Evolutionary conservation across 1,284 basidiomycete genomes (phyloP), one percentile per base, ranked within the genome.

Genomic region (Cryptococcus sp.): DNA sequence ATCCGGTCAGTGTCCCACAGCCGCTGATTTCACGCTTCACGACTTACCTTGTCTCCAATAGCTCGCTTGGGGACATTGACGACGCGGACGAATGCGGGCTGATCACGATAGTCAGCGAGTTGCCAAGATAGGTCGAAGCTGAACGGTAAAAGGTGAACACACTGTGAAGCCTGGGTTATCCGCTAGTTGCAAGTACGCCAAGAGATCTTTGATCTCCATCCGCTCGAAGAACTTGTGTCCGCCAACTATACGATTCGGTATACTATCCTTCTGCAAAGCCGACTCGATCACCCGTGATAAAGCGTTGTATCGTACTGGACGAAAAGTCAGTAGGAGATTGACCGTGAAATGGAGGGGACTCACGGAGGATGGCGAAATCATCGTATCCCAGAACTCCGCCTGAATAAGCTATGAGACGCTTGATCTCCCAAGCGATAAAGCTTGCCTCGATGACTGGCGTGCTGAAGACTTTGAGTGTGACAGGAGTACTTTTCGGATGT

Each of bases 201-300:
- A 79, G 22, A 94, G 67, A 73, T 93, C 91, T 79, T 93, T 93
- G 72, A 96, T 84, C 81, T 91, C 90, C 65, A 85, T 76, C 8
- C 91, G 86, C 62, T 93, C 90, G 70, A 93, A 94, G 83, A 93
- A 93, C 74, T 88, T 90, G 74, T 89, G 86, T 0, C 91, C 91
- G 16, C 87, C 88, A 10, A 95, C 82, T 53, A 95, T 84, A 48
- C 86, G 81, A 68, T 84, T 87, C 0, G 91, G 91, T 47, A 96
- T 89, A 31, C 86, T 84, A 62, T 87, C 86, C 60, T 85, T 86
- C 72, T 91, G 89, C 20, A 96, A 76, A 1, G 88, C 87, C 16
- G 83, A 84, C 78, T 95, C 93, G 47, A 95, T 83, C 0, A 82
- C 80, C 31, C 92, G 85, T 0, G 90, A 93, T 3, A 93, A 80